Conservation (phyloP, 768 basidiomycete species). For the Chalciporus chontae region DNA sequence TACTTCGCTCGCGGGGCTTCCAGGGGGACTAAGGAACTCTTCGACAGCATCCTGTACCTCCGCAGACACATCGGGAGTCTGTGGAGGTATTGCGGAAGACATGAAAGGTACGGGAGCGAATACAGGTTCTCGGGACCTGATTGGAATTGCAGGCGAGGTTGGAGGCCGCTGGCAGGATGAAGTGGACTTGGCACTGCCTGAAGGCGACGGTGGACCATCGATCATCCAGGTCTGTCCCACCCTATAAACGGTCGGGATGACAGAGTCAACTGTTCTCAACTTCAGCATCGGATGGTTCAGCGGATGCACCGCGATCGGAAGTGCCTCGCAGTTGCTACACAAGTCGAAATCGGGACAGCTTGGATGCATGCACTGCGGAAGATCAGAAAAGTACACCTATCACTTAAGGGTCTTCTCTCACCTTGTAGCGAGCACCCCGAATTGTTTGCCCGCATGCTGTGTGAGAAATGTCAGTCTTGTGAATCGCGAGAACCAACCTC, state of each 20-base stretch:
- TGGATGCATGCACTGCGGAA: slow-evolving; percentile 71
- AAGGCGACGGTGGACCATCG: background rate
- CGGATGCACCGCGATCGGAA: slow-evolving; percentile 76
- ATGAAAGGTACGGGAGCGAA: background rate
- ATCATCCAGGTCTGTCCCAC: slow-evolving; percentile 16
- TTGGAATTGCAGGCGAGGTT: background rate
- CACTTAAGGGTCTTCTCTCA: slow-evolving; percentile 21
- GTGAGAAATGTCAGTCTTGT: background rate
- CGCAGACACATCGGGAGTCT: background rate
- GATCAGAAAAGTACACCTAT: background rate
- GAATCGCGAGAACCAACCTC: no score
- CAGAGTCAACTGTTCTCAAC: slow-evolving; percentile 52
- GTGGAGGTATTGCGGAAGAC: background rate
- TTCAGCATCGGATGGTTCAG: slow-evolving; percentile 70
- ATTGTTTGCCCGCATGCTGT: slow-evolving; percentile 50
- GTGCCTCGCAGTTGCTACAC: slow-evolving; percentile 74
- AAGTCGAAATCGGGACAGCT: slow-evolving; percentile 79
- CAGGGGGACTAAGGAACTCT: slow-evolving; percentile 24
- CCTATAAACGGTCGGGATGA: slow-evolving; percentile 43
- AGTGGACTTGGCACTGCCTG: background rate
- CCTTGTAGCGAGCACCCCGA: slow-evolving; percentile 70
- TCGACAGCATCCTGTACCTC: slow-evolving; percentile 9
- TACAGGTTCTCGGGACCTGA: background rate
- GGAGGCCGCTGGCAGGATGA: background rate
- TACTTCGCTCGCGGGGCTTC: slow-evolving; percentile 16